These are phyloP conservation scores for Naegleria gruberi DNA, from an alignment of 208 protist species.

Conservation along the genomic window DNA sequence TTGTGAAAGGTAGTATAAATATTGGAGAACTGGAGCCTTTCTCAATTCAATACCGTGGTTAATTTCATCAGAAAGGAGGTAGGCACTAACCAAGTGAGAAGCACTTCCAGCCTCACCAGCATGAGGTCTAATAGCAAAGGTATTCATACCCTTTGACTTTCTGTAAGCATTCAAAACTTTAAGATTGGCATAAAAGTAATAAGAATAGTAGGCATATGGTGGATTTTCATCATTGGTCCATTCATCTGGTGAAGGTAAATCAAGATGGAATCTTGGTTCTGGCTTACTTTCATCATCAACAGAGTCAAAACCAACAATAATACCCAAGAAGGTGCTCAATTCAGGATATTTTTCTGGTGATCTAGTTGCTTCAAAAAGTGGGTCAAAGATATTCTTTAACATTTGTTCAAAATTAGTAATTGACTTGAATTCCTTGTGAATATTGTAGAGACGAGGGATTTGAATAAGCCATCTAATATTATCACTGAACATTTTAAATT, in stretches of 20 bases:
- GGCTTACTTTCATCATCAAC: slow-evolving; percentile 96
- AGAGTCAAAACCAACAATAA: slow-evolving; percentile 94
- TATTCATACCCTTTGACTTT: slow-evolving; percentile 71
- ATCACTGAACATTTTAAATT: slow-evolving; percentile 83
- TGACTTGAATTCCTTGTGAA: slow-evolving; percentile 72
- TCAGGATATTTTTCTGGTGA: slow-evolving; percentile 86
- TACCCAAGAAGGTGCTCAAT: slow-evolving; percentile 89
- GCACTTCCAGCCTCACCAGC: slow-evolving; percentile 82
- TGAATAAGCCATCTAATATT: slow-evolving; percentile 97
- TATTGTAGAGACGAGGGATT: slow-evolving; percentile 86
- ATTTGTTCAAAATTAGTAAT: slow-evolving; percentile 88
- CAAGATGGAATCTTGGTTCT: slow-evolving; percentile 52
- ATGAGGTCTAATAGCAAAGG: slow-evolving; percentile 94
- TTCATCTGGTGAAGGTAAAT: slow-evolving; percentile 66
- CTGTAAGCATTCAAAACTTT: slow-evolving; percentile 90
- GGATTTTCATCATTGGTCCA: slow-evolving; percentile 91
- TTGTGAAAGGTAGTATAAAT: slow-evolving; percentile 96
- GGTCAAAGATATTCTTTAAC: slow-evolving; percentile 94
- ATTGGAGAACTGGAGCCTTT: slow-evolving; percentile 83
- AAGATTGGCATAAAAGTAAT: slow-evolving; percentile 98
- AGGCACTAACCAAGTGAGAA: slow-evolving; percentile 78
- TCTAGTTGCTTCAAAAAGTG: slow-evolving; percentile 93
- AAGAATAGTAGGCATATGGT: slow-evolving; percentile 96
- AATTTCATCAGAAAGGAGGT: slow-evolving; percentile 85
- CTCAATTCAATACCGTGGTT: slow-evolving; percentile 91